Base-by-base conservation (phyloP, 2,329 filamentous ascomycete genomes). In the Fusarium avenaceum region DNA sequence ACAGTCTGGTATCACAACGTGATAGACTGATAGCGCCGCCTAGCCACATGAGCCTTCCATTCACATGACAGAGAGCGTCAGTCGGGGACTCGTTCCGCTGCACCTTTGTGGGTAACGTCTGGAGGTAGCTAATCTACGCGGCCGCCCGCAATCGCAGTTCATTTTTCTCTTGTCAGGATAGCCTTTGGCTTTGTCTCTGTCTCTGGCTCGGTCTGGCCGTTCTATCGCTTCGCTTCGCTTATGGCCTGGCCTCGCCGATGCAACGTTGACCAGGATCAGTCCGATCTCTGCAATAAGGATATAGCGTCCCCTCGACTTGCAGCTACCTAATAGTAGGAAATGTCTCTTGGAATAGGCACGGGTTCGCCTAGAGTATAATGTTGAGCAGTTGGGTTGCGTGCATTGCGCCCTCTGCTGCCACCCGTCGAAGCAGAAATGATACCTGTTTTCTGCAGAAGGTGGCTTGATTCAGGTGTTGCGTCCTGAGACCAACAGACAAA, bases 1-100 rank as follows among this genome's bases (percentile, higher is more conserved):
- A 71, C 69, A 66, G 71, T 63, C 30, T 65, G 74, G 74, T 73
- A 72, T 69, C 61, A 59, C 66, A 50, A n/a, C 17, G 42, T 54
- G 42, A 56, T 38, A 38, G 17, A 38, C 35, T 70, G 65, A 66
- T 66, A 59, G 30, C 66, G 61, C 53, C 46, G 54, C 38, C 20
- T 40, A 59, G 47, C 67, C 70, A 66, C 63, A 73, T 60, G 53
- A 62, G 65, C 67, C 53, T 60, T 64, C 61, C 48, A 66, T 71
- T 72, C 73, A 74, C 74, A 74, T 75, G 73, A 74, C 56, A 63
- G 53, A 61, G 44, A 63, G 43, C 54, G 57, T 45, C 28, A 53
- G 46, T 46, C 69, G 71, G 73, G 72, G 67, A 70, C 58, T 48
- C 33, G 14, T 62, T 47, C 67, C 65, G 67, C 53, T 56, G 62